A percentile compares a stretch with the other conserved stretches of the same genome.
These are phyloP conservation scores for Alternaria gansuensis DNA, from an alignment of 2,329 filamentous ascomycete genomes.

Conservation along the genomic window DNA sequence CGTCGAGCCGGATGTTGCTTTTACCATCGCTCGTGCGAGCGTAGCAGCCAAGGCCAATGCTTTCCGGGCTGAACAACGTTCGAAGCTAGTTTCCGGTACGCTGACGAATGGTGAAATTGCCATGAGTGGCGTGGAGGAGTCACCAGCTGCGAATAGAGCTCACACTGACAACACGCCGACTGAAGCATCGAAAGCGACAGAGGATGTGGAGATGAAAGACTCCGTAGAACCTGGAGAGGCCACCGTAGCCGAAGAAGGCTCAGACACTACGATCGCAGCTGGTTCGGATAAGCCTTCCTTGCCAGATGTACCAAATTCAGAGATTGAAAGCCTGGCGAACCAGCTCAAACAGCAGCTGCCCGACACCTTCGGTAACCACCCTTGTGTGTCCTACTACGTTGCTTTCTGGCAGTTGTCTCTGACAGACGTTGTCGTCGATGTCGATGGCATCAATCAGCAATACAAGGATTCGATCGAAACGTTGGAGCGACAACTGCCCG, in stretches of 20 bases:
- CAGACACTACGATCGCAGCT: background rate
- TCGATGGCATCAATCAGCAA: constrained; percentile 67
- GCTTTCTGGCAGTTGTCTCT: constrained; percentile 92
- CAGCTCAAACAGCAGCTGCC: constrained; percentile 70
- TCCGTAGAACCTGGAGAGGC: constrained; percentile 13
- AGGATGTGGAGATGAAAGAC: constrained; percentile 57
- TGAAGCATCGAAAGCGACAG: constrained; percentile 12
- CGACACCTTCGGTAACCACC: constrained; percentile 70
- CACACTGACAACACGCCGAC: constrained; percentile 12
- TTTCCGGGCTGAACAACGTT: constrained; percentile 46
- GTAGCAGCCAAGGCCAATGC: constrained; percentile 61
- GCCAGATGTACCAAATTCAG: constrained; percentile 64
- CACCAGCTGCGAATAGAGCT: constrained; percentile 16
- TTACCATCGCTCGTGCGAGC: constrained; percentile 80
- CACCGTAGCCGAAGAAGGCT: background rate
- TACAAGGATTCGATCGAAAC: constrained; percentile 77
- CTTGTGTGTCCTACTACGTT: constrained; percentile 83
- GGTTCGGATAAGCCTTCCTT: constrained; percentile 4
- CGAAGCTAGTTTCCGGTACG: constrained; percentile 21
- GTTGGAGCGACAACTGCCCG: constrained; percentile 32
- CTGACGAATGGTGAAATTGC: constrained; percentile 62
- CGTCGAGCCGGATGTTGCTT: constrained; percentile 81
- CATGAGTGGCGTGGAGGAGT: constrained; percentile 40
- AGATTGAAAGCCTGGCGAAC: constrained; percentile 77
- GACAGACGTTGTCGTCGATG: constrained; percentile 75